phyloP scores from a whole-genome alignment of 2,329 filamentous ascomycete species.

The Penicillium sp. region DNA sequence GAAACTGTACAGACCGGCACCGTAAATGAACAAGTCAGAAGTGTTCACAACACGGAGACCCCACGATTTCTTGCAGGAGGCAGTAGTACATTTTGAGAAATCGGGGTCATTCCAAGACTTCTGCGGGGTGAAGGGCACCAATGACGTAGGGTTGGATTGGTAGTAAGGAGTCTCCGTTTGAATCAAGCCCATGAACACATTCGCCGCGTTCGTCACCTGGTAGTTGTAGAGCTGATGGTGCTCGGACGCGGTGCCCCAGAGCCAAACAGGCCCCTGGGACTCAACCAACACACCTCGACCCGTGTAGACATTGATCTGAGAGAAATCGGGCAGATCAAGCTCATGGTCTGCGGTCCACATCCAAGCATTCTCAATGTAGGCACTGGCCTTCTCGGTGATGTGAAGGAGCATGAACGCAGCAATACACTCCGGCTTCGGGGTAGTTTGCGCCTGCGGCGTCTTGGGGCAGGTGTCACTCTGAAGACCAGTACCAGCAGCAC shows the following conservation, averaged over 20 bases:
- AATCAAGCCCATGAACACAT: conserved; percentile 75
- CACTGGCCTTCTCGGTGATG: conserved; percentile 51
- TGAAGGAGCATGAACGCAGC: conserved; percentile 64
- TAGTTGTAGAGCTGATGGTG: conserved; percentile 68
- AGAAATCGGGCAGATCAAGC: conserved; percentile 66
- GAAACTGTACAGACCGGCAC: conserved; percentile 73
- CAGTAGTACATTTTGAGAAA: conserved; percentile 56
- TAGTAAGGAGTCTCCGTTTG: conserved; percentile 85
- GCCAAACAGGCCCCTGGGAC: conserved; percentile 71
- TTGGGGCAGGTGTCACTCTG: conserved; percentile 75
- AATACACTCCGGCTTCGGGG: conserved; percentile 61
- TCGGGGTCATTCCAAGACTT: conserved; percentile 50
- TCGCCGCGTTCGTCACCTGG: conserved; percentile 68
- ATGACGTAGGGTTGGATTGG: conserved; percentile 73
- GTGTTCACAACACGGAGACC: conserved; percentile 67
- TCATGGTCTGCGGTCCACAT: conserved; percentile 90
- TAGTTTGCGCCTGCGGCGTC: conserved; percentile 58
- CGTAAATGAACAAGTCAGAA: conserved; percentile 61
- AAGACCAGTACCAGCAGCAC: conserved; percentile 74
- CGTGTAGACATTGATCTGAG: conserved; percentile 70
- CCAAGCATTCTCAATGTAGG: conserved; percentile 85
- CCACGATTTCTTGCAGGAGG: conserved; percentile 66
- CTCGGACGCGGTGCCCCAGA: conserved; percentile 66
- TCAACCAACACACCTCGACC: conserved; percentile 79
- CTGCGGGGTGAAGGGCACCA: conserved; percentile 41